A percentile compares a stretch with the other conserved stretches of the same genome.
phyloP scores from a whole-genome alignment of 208 protist species.

The Lotmaria passim region DNA sequence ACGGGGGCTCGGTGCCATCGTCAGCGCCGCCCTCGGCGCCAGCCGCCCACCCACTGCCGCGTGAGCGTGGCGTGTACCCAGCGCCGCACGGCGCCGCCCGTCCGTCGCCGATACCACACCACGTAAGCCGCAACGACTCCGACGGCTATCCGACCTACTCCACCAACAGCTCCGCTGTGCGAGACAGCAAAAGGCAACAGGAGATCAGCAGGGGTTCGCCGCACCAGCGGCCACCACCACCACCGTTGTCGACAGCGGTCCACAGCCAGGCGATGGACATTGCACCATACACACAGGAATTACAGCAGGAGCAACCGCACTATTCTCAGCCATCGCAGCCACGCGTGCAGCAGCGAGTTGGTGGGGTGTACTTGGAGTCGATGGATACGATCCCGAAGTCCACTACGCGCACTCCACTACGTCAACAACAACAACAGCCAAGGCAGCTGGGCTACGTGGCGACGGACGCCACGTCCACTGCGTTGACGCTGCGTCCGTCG shows the following conservation, averaged over 20 bases:
- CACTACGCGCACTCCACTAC: background rate
- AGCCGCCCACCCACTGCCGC: constrained; percentile 7
- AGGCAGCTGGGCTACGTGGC: background rate
- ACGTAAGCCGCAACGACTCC: background rate
- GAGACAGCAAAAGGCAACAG: background rate
- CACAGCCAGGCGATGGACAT: background rate
- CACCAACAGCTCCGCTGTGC: background rate
- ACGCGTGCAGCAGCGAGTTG: background rate
- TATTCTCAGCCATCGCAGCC: constrained; percentile 8
- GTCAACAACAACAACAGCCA: background rate
- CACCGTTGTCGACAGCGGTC: background rate
- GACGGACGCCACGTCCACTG: background rate
- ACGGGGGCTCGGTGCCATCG: background rate
- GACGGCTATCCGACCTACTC: background rate
- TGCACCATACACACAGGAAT: background rate
- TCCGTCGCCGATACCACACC: constrained; percentile 3
- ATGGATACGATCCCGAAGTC: constrained; percentile 9
- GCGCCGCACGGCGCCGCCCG: constrained; percentile 8
- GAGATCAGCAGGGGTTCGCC: background rate
- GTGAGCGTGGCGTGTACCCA: constrained; percentile 17
- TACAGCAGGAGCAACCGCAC: constrained; percentile 6
- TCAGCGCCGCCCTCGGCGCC: constrained; percentile 3
- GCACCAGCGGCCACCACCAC: background rate
- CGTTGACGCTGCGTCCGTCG: constrained; percentile 6
- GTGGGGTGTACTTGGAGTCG: constrained; percentile 7